These are phyloP conservation scores for Hemileia vastatrix DNA, from an alignment of 1,284 basidiomycete species.

Conservation along the genomic window DNA sequence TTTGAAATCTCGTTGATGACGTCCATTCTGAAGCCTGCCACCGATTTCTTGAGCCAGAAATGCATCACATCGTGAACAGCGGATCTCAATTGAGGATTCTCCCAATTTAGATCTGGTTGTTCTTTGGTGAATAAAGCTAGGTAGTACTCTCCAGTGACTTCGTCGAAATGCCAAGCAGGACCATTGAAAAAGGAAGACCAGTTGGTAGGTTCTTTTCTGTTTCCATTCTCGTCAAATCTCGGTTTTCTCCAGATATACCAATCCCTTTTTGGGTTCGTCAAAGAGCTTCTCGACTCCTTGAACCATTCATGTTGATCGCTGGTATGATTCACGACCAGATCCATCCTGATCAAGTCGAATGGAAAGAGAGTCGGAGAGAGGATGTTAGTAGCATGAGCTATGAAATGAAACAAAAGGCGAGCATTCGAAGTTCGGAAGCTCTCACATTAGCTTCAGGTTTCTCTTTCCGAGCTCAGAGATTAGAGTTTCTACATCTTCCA, in stretches of 20 bases:
- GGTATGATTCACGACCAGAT: slow-evolving; percentile 70
- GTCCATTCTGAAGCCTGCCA: slow-evolving; percentile 66
- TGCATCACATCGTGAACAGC: slow-evolving; percentile 57
- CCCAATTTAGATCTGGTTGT: slow-evolving; percentile 73
- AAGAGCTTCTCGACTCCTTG: slow-evolving; percentile 55
- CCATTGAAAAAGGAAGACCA: slow-evolving; percentile 64
- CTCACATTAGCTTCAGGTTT: slow-evolving; percentile 61
- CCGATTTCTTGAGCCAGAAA: slow-evolving; percentile 65
- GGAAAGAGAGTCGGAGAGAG: slow-evolving; percentile 23
- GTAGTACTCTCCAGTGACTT: slow-evolving; percentile 61
- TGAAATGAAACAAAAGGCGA: too few species aligned
- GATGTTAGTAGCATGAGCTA: too few species aligned
- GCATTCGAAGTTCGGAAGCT: too few species aligned
- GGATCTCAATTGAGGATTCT: slow-evolving; percentile 56
- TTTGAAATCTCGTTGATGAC: slow-evolving; percentile 62
- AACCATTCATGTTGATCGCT: slow-evolving; percentile 72
- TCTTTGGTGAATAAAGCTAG: slow-evolving; percentile 60
- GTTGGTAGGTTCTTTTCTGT: slow-evolving; percentile 55
- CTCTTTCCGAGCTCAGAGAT: slow-evolving; percentile 54
- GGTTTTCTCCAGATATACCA: slow-evolving; percentile 69
- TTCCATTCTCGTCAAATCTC: slow-evolving; percentile 49
- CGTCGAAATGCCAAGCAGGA: slow-evolving; percentile 64
- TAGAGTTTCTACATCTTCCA: slow-evolving; percentile 62
- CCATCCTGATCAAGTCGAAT: slow-evolving; percentile 51
- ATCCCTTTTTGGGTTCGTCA: slow-evolving; percentile 56